These are phyloP conservation scores for Mychonastes homosphaera DNA, from an alignment of 139 green algal species.

Conservation along the genomic window DNA sequence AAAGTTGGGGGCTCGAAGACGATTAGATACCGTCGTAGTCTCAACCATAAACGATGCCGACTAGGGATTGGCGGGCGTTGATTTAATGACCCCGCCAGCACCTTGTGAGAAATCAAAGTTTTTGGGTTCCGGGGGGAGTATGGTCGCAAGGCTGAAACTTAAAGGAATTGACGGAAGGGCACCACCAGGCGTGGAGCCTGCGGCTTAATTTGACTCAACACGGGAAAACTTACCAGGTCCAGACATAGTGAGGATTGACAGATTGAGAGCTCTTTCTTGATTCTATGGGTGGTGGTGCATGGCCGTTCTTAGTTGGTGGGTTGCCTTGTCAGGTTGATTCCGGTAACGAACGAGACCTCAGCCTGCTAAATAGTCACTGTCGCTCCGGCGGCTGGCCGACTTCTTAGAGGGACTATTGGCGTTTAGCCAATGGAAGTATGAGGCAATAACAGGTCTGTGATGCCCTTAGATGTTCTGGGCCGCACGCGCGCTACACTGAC, in stretches of 20 bases:
- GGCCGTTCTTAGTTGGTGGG: slow-evolving; percentile 82
- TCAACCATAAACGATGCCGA: slow-evolving; percentile 99
- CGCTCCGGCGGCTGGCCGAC: slow-evolving; percentile 42
- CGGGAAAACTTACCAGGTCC: slow-evolving; percentile 91
- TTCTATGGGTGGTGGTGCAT: slow-evolving; percentile 77
- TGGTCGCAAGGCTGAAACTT: slow-evolving; percentile 92
- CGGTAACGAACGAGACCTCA: slow-evolving; percentile 97
- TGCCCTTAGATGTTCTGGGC: slow-evolving; percentile 99
- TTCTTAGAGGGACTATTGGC: slow-evolving; percentile 94
- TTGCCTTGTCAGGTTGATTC: slow-evolving; percentile 95
- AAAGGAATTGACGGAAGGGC: slow-evolving; percentile 95
- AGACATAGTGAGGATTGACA: slow-evolving; percentile 92
- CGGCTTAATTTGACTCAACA: slow-evolving; percentile 96
- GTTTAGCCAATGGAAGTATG: slow-evolving; percentile 92
- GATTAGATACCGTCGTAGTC: slow-evolving; percentile 99
- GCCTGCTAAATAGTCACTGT: slow-evolving; percentile 87
- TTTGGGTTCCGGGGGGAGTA: slow-evolving; percentile 95
- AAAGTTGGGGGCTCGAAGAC: slow-evolving; percentile 99
- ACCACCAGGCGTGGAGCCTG: slow-evolving; percentile 90
- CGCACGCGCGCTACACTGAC: slow-evolving; percentile 98
- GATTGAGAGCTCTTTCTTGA: slow-evolving; percentile 94
- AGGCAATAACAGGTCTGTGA: slow-evolving; percentile 99
- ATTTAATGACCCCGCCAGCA: slow-evolving; percentile 94
- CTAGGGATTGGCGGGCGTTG: slow-evolving; percentile 93
- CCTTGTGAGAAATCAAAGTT: slow-evolving; percentile 99